These are phyloP conservation scores for Suhomyces vadensis DNA, from an alignment of 805 yeast genomes.

Conservation along the genomic window DNA sequence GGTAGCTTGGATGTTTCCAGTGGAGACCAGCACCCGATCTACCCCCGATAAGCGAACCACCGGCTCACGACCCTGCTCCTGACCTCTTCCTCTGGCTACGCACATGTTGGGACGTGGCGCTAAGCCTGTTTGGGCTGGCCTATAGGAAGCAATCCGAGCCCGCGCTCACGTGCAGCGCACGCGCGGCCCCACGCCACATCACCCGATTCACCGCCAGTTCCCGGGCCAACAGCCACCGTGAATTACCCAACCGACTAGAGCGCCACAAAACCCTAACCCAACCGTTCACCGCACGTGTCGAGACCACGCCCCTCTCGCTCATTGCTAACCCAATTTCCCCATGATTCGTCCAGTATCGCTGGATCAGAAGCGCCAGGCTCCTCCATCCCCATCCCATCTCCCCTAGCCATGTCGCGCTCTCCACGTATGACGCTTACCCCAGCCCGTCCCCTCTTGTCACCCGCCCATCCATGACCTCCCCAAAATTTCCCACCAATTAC, in stretches of 20 bases:
- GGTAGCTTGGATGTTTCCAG: too few species aligned
- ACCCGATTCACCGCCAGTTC: neutral
- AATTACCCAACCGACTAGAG: conserved; percentile 3
- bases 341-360: neutral
- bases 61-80: too few species aligned
- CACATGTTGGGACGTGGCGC: too few species aligned
- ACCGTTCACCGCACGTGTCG: conserved; percentile 1
- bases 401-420: too few species aligned
- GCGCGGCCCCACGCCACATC: too few species aligned
- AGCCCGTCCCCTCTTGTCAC: neutral
- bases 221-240: neutral
- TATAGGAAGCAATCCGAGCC: too few species aligned
- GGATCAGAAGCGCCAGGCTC: neutral
- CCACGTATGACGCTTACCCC: neutral
- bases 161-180: too few species aligned
- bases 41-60: too few species aligned
- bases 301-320: conserved; percentile 4
- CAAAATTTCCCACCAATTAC: conserved; percentile 6
- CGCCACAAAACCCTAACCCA: neutral
- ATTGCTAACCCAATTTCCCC: too few species aligned
- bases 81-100: too few species aligned
- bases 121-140: too few species aligned
- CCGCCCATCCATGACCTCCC: conserved; percentile 6
- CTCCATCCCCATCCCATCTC: neutral
- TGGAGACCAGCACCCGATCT: too few species aligned